These are phyloP conservation scores for Kwoniella newhampshirensis DNA, from an alignment of 768 basidiomycete species.

Conservation along the genomic window DNA sequence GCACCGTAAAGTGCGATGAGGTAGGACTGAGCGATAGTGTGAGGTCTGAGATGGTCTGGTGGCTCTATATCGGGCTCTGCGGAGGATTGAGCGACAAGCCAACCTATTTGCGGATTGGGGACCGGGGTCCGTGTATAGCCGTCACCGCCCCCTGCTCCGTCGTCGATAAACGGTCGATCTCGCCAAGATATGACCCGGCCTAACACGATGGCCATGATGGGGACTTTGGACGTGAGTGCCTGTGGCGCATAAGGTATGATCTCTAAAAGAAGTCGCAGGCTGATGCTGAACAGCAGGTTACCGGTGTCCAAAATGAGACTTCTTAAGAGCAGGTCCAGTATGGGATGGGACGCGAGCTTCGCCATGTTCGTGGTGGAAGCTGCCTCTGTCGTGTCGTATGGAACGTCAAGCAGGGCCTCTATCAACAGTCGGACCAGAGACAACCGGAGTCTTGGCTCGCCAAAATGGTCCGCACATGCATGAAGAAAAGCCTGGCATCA, in stretches of 20 bases:
- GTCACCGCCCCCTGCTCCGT: conserved; percentile 60
- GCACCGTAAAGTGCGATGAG: conserved; percentile 68
- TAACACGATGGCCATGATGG: conserved; percentile 43
- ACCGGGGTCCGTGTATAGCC: conserved; percentile 59
- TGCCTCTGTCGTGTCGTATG: conserved; percentile 9
- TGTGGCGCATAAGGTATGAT: conserved; percentile 40
- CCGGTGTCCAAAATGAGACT: conserved; percentile 39
- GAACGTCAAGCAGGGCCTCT: conserved; percentile 2
- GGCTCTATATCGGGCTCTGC: conserved; percentile 10
- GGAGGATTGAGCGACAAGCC: conserved; percentile 28
- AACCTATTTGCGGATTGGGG: conserved; percentile 18
- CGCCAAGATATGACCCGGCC: conserved; percentile 50
- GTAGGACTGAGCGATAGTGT: conserved; percentile 27
- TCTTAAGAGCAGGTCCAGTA: conserved; percentile 16
- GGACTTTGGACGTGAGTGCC: conserved; percentile 34
- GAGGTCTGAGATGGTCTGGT: conserved; percentile 48
- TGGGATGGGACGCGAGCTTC: conserved; percentile 2
- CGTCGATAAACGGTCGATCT: conserved; percentile 48
- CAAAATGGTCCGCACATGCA: conserved; percentile 1
- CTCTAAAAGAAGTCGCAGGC: conserved; percentile 32
- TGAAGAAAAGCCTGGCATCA: conserved; percentile 16
- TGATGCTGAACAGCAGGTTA: conserved; percentile 41
- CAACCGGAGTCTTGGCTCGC: conserved; percentile 4
- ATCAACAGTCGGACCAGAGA: conserved; percentile 12
- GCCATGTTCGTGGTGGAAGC: conserved; percentile 14